Base-by-base conservation (phyloP, 2,329 filamentous ascomycete genomes). In the Hypoxylon sp. region DNA sequence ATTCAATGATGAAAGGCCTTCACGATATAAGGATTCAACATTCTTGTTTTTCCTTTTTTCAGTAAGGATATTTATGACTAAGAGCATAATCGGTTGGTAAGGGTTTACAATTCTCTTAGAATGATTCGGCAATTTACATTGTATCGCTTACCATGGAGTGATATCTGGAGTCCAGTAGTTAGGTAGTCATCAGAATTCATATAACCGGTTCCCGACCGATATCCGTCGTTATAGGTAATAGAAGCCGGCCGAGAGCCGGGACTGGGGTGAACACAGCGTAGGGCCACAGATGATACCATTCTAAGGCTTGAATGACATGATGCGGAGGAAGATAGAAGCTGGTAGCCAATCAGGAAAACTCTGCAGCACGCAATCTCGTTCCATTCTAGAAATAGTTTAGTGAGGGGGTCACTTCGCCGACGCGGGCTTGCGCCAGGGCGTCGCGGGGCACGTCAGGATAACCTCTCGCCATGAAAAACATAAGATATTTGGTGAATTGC, bases 331-430 rank as follows among this genome's bases (percentile, higher is more conserved):
- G 48, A 57, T 34, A 55, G 55, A 59, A 65, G 61, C 45, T 53
- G 50, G 21, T 62, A 68, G 67, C 77, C 76, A 78, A 78, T 78
- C 57, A 75, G 12, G 48, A 14, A 7, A 12, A 53, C 25, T 58
- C 37, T 66, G 63, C 74, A 78, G 72, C 75, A 78, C 77, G 77
- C 75, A 74, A 79, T 79, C 61, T 39, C 58, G 54, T 47, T 23
- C 68, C 61, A 69, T 63, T 45, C 71, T 60, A 50, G 16, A 73
- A 73, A 52, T 19, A 64, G 71, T 48, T 59, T 74, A 76, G 73
- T 74, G 74, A 73, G 74, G 72, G 72, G 74, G 74, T 68, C 50
- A 61, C 39, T 61, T 48, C 48, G 53, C 39, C 27, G 58, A 65
- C 27, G 27, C 32, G 57, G 52, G 51, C 48, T 50, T 55, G 41